These are phyloP conservation scores for Chaetomiaceae sp. DNA, from an alignment of 2,329 filamentous ascomycete species.

Conservation along the genomic window DNA sequence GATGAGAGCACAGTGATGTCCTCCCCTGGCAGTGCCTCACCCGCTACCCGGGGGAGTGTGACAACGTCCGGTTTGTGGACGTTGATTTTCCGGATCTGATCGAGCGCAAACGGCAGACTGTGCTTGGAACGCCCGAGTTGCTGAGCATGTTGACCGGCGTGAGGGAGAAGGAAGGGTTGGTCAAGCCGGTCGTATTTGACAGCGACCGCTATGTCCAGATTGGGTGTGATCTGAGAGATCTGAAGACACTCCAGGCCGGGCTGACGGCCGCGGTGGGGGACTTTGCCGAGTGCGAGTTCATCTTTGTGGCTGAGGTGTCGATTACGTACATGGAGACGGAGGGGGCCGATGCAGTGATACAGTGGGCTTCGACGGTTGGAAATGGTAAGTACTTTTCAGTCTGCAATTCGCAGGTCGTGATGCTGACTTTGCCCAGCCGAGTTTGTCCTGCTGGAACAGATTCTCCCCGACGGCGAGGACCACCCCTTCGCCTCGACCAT, in stretches of 20 bases:
- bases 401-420: background rate
- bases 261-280: conserved; percentile 54
- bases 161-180: background rate
- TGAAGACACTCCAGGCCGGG: conserved; percentile 54
- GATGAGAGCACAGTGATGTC: conserved; percentile 61
- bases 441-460: conserved; percentile 84
- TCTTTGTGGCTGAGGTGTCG: conserved; percentile 87
- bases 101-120: conserved; percentile 64
- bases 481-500: conserved; percentile 87
- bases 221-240: conserved; percentile 73
- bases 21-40: conserved; percentile 78
- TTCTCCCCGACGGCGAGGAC: conserved; percentile 68
- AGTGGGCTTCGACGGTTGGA: conserved; percentile 69
- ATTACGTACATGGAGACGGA: conserved; percentile 81
- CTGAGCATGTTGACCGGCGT: conserved; percentile 46
- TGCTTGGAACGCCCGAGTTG: conserved; percentile 60
- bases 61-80: conserved; percentile 67
- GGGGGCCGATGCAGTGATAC: conserved; percentile 68
- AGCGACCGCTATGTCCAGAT: conserved; percentile 73
- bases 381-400: conserved; percentile 48
- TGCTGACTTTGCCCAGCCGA: conserved; percentile 46
- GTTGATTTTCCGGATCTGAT: conserved; percentile 83
- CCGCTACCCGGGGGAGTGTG: conserved; percentile 56
- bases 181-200: conserved; percentile 46
- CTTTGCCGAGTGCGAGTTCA: conserved; percentile 54